These are phyloP conservation scores for Penicillium canariense DNA, from an alignment of 495 filamentous ascomycete genomes.

Conservation along the genomic window DNA sequence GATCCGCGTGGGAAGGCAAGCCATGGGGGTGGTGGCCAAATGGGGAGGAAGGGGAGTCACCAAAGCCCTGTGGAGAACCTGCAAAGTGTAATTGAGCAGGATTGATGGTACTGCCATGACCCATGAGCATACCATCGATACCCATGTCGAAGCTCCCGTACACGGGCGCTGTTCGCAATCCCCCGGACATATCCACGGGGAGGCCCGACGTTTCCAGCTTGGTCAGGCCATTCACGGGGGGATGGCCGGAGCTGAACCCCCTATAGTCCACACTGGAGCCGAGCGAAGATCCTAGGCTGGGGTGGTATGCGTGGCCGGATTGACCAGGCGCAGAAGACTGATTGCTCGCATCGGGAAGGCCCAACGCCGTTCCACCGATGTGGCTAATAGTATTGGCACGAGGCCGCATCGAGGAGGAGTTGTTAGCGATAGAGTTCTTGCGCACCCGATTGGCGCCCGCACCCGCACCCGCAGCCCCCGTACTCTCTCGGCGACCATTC, in stretches of 20 bases:
- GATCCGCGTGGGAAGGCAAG: slow-evolving; percentile 46
- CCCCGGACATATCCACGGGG: slow-evolving; percentile 58
- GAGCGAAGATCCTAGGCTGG: slow-evolving; percentile 64
- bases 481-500: slow-evolving; percentile 78
- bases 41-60: slow-evolving; percentile 66
- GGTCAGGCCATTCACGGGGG: slow-evolving; percentile 59
- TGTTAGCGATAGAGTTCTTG: slow-evolving; percentile 84
- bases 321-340: slow-evolving; percentile 50
- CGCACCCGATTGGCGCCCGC: slow-evolving; percentile 70
- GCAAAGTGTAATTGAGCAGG: slow-evolving; percentile 92
- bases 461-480: slow-evolving; percentile 63
- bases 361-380: slow-evolving; percentile 74
- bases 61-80: slow-evolving; percentile 72
- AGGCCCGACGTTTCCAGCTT: slow-evolving; percentile 82
- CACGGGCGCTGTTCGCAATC: slow-evolving; percentile 77
- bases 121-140: slow-evolving; percentile 71
- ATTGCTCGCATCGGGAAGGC: slow-evolving; percentile 63
- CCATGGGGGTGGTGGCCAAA: slow-evolving; percentile 65
- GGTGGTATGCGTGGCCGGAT: slow-evolving; percentile 57
- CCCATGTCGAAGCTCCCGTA: slow-evolving; percentile 65
- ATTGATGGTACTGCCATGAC: slow-evolving; percentile 85
- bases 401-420: slow-evolving; percentile 69
- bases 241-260: slow-evolving; percentile 65
- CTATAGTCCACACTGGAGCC: slow-evolving; percentile 63
- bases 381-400: slow-evolving; percentile 97